These are phyloP conservation scores for Alternaria triticina DNA, from an alignment of 2,329 filamentous ascomycete genomes.

Conservation along the genomic window DNA sequence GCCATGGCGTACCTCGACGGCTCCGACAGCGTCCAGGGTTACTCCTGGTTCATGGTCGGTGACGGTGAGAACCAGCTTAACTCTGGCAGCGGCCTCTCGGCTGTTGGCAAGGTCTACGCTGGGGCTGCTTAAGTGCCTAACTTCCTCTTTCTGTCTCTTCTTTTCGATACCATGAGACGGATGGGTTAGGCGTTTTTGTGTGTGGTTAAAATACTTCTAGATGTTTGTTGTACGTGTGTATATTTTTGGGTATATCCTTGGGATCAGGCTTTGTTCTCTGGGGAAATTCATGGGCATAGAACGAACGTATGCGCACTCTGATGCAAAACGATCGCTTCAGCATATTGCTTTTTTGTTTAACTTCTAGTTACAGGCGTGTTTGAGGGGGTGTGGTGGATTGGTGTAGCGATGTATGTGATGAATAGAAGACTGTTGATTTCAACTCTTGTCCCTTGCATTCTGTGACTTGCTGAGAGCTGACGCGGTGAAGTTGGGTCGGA, in stretches of 20 bases:
- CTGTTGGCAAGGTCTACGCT: slow-evolving; percentile 36
- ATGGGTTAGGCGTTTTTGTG: slow-evolving; percentile 4
- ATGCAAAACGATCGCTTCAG: slow-evolving; percentile 5
- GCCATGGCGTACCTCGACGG: slow-evolving; percentile 44
- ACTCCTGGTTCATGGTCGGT: slow-evolving; percentile 49
- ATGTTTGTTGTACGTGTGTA: not conserved
- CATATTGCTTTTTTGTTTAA: slow-evolving; percentile 14
- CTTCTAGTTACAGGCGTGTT: slow-evolving; percentile 5
- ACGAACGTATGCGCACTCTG: not conserved
- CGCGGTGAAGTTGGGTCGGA: not conserved
- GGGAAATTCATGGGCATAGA: not conserved
- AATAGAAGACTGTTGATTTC: not conserved
- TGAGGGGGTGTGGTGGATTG: slow-evolving; percentile 13
- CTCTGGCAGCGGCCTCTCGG: slow-evolving; percentile 26
- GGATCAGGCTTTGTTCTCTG: slow-evolving; percentile 2
- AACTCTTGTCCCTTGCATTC: not conserved
- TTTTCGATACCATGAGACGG: not conserved
- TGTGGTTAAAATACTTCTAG: not conserved
- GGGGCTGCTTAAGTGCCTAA: slow-evolving; percentile 11
- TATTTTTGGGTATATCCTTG: not conserved
- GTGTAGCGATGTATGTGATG: slow-evolving; percentile 11
- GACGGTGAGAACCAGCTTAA: slow-evolving; percentile 40
- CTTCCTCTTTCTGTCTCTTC: not conserved
- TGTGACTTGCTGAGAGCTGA: not conserved
- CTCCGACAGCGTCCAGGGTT: slow-evolving; percentile 38